Evolutionary conservation across 495 filamentous ascomycete genomes (phyloP).

Genomic region (Podospora pseudopauciseta): DNA sequence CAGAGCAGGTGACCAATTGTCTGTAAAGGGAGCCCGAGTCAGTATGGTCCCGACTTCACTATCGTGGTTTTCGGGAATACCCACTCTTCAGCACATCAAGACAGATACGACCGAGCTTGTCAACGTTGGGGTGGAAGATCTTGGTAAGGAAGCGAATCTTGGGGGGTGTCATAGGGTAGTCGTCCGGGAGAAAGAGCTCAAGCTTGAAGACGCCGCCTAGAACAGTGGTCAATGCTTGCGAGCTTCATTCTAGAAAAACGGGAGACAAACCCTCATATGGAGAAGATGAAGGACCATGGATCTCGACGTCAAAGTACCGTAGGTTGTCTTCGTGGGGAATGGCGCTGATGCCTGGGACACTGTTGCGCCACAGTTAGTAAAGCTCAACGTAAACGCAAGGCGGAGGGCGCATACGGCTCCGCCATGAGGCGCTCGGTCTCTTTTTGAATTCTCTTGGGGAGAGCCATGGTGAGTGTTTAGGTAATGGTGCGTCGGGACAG

Average conservation of each 20-base stretch:
- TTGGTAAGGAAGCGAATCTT: constrained; percentile 98
- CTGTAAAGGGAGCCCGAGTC: constrained; percentile 41
- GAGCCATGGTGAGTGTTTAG: constrained; percentile 51
- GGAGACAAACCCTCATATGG: constrained; percentile 76
- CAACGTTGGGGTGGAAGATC: constrained; percentile 99
- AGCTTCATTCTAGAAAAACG: background rate
- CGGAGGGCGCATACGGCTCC: constrained; percentile 71
- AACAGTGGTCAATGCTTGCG: constrained; percentile 2
- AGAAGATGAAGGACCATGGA: constrained; percentile 89
- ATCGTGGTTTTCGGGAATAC: constrained; percentile 17
- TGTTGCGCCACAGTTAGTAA: constrained; percentile 37
- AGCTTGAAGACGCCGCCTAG: constrained; percentile 93
- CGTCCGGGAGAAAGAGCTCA: constrained; percentile 97
- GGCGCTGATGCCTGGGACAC: constrained; percentile 93
- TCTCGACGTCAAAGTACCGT: constrained; percentile 95
- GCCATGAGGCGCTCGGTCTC: constrained; percentile 97
- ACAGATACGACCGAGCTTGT: constrained; percentile 95
- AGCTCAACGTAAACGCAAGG: background rate
- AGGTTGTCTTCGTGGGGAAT: constrained; percentile 98
- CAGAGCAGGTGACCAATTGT: constrained; percentile 97
- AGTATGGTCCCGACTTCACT: background rate
- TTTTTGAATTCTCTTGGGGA: constrained; percentile 96
- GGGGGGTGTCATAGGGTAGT: constrained; percentile 98
- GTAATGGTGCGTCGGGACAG: background rate
- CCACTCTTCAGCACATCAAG: constrained; percentile 95